These are phyloP conservation scores for Nicotiana sylvestris DNA, from an alignment of 257 asterid species.

Conservation along the genomic window DNA sequence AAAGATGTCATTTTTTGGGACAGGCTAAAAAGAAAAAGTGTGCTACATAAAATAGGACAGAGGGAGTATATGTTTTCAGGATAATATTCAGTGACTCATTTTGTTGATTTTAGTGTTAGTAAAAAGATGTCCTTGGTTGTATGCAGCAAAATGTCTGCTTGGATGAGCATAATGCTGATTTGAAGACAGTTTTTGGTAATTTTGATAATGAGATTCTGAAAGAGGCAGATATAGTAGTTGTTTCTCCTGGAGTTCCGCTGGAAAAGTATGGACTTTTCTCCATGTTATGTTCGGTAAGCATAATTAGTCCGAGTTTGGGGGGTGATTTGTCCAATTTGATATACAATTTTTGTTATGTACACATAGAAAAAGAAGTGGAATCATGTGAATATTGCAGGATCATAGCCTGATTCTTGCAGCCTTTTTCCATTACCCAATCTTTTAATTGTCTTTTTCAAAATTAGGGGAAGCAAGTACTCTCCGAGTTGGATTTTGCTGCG, in stretches of 20 bases:
- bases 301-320: neutral
- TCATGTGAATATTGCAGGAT: neutral
- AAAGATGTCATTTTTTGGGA: no score
- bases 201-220: constrained; percentile 23
- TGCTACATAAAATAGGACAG: no score
- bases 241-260: constrained; percentile 35
- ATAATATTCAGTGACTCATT: no score
- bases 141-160: constrained; percentile 19
- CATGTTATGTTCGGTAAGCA: constrained; percentile 30
- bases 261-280: constrained; percentile 27
- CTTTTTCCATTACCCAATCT: neutral
- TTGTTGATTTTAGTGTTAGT: neutral
- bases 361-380: no score
- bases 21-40: no score
- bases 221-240: constrained; percentile 26
- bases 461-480: constrained; percentile 33
- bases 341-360: no score
- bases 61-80: no score
- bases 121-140: neutral
- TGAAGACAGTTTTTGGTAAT: constrained; percentile 26
- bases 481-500: constrained; percentile 42
- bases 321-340: no score
- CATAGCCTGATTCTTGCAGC: neutral
- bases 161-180: constrained; percentile 16
- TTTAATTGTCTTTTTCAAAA: neutral